Evolutionary conservation across 164 flowering plant genomes (phyloP).

Genomic region (Berberis thunbergii): DNA sequence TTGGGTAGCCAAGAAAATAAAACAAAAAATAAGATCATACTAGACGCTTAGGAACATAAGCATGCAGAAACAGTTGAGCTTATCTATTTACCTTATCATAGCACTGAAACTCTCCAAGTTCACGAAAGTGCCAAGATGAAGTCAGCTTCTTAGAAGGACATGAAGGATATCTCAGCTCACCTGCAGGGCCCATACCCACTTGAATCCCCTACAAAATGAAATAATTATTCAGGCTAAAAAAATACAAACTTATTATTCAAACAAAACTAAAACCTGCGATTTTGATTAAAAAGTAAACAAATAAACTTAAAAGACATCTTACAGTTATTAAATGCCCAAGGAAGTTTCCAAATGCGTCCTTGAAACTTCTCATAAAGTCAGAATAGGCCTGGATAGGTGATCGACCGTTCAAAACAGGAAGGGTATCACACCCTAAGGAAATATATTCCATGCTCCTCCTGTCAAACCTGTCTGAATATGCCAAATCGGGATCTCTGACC

Average conservation of each 20-base stretch:
- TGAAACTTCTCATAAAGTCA: conserved; percentile 65
- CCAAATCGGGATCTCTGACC: conserved; percentile 45
- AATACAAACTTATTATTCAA: no score
- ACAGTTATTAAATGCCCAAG: conserved; percentile 50
- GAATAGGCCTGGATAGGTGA: conserved; percentile 63
- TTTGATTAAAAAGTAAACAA: no score
- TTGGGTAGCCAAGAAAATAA: background rate
- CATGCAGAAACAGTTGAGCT: background rate
- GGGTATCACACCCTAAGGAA: conserved; percentile 60
- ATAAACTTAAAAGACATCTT: conserved; percentile 7
- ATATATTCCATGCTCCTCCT: conserved; percentile 53
- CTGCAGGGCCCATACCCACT: conserved; percentile 77
- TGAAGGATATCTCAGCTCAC: conserved; percentile 75
- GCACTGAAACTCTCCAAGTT: conserved; percentile 69
- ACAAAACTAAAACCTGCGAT: no score
- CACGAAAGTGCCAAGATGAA: conserved; percentile 32
- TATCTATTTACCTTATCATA: conserved; percentile 53
- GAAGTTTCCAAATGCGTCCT: conserved; percentile 38
- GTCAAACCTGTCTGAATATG: conserved; percentile 53
- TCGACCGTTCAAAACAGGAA: conserved; percentile 56
- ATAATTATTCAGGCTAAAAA: background rate
- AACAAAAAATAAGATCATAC: background rate
- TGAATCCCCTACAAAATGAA: conserved; percentile 47
- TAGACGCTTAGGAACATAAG: background rate
- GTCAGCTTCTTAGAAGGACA: conserved; percentile 32